Evolutionary conservation across 2,329 filamentous ascomycete genomes (phyloP).

Genomic region (Aspergillus sergii): DNA sequence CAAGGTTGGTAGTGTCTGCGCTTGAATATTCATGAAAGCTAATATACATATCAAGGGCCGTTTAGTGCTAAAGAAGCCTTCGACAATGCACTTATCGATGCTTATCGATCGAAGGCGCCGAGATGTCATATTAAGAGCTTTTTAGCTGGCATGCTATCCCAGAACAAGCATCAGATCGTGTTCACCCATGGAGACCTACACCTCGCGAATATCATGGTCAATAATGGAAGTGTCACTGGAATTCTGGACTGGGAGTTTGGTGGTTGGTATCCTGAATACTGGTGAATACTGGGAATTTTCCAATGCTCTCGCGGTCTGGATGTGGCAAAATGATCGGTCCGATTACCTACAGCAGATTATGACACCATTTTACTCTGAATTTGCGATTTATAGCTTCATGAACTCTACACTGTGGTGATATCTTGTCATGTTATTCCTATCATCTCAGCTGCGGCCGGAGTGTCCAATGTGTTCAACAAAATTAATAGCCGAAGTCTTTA

Average conservation of each 20-base stretch:
- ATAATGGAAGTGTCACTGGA: conserved; percentile 23
- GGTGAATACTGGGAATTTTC: conserved; percentile 45
- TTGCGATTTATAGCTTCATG: too few relatives aligned
- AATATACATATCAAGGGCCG: conserved; percentile 17
- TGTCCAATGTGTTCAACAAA: too few relatives aligned
- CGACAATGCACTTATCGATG: conserved; percentile 26
- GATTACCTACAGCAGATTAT: conserved; percentile 32
- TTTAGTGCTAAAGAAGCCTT: conserved; percentile 29
- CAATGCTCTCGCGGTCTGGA: conserved; percentile 31
- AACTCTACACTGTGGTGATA: too few relatives aligned
- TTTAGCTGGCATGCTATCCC: conserved; percentile 17
- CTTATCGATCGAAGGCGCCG: conserved; percentile 18
- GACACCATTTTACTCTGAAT: conserved; percentile 14
- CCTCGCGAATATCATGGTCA: conserved; percentile 32
- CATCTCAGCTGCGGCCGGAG: too few relatives aligned
- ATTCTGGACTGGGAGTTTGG: conserved; percentile 46
- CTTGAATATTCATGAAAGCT: background rate
- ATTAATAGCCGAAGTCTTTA: too few relatives aligned
- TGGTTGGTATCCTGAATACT: conserved; percentile 43
- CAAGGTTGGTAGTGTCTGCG: conserved; percentile 10
- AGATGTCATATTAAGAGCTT: conserved; percentile 21
- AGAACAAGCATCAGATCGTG: conserved; percentile 22
- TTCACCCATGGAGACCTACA: conserved; percentile 7
- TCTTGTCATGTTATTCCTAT: too few relatives aligned
- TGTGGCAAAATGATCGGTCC: conserved; percentile 38